Base-by-base conservation (phyloP, 768 basidiomycete genomes). In the Tricholoma bakamatsutake region DNA sequence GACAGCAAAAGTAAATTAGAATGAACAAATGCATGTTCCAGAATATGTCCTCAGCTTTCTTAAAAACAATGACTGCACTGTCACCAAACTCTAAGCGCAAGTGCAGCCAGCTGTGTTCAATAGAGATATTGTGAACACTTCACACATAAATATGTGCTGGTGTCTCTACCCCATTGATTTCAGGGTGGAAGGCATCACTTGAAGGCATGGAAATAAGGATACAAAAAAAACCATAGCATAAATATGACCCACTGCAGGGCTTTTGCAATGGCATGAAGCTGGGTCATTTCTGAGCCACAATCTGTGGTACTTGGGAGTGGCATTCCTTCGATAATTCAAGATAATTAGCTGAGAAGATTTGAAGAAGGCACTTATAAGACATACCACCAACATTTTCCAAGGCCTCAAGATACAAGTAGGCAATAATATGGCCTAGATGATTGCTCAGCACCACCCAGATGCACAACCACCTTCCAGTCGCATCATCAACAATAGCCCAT, bases 221-320 rank as follows among this genome's bases (percentile, higher is more conserved):
- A 35, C 39, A 11, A 51, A 33, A n/a, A 9, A 47, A 30, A 28
- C 27, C 5, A 18, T 42, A 24, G 40, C 49, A 28, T 30, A 45
- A 21, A 31, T 43, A 39, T 48, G 6, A 45, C 59, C 24, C 54
- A 73, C 73, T 64, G 53, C 1, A 74, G 54, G 0, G 69, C 69
- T 48, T 66, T 71, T 1, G 51, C 59, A 40, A 69, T 52, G 1
- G 68, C 69, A 66, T 53, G 75, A 1, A 69, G 34, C 27, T 64
- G 52, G 1, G 67, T 72, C 0, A 71, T 75, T 48, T 77, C 73
- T 0, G 68, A 68, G 1, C 73, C 69, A 58, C 69, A 72, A 48
- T 76, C 75, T 0, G 67, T 71, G 1, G 65, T 66, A 9, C 64
- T 62, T 54, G 73, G 71, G 0, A 71, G n/a, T 2, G 70, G 72